Conservation (phyloP, 2,329 filamentous ascomycete genomes). For the Zalaria obscura region DNA sequence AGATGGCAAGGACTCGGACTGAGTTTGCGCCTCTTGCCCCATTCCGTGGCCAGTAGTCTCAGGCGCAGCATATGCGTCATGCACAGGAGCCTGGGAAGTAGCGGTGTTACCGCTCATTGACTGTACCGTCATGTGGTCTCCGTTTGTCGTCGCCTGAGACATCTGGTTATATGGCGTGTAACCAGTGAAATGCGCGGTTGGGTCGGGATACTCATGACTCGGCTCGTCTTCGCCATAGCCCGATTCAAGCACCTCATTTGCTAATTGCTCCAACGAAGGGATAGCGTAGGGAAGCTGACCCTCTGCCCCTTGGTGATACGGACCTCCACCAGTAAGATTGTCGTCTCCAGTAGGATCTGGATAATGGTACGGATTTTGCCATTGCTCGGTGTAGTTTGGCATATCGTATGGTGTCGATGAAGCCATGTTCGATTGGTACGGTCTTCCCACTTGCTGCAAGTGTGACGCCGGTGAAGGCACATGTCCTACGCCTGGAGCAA, state of each 20-base stretch:
- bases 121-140: too few relatives aligned
- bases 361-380: conserved; percentile 12
- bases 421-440: conserved; percentile 9
- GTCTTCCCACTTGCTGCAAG: neutral
- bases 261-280: conserved; percentile 20
- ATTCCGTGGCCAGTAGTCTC: too few relatives aligned
- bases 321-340: conserved; percentile 8
- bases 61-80: too few relatives aligned
- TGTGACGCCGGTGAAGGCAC: neutral
- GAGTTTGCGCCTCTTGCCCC: too few relatives aligned
- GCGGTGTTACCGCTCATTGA: too few relatives aligned
- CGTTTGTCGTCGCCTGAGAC: too few relatives aligned
- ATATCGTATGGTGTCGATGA: conserved; percentile 6
- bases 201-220: conserved; percentile 3
- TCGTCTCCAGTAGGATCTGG: conserved; percentile 7
- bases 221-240: conserved; percentile 11
- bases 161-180: too few relatives aligned
- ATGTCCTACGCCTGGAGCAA: neutral
- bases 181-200: neutral
- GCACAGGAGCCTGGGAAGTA: too few relatives aligned
- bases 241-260: conserved; percentile 21
- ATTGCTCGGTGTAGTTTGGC: conserved; percentile 7
- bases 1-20: too few relatives aligned
- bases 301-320: conserved; percentile 8
- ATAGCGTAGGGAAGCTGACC: conserved; percentile 10